Percentiles rank a stretch among this genome's conserved stretches.
Conservation (phyloP, 805 yeast genomes). For the Debaryomyces hansenii region DNA sequence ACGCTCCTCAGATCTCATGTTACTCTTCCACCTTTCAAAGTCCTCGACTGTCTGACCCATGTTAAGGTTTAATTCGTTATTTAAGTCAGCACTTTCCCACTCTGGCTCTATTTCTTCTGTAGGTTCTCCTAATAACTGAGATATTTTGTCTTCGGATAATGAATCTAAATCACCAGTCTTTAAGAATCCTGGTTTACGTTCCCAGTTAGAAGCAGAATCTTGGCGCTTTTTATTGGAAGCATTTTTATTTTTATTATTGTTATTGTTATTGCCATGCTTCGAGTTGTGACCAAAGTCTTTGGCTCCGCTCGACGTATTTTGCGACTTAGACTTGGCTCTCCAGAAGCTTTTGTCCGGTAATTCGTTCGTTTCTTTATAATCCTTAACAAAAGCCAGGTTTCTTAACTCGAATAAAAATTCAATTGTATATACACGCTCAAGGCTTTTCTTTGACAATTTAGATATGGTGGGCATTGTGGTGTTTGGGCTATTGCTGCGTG, state of each 20-base stretch:
- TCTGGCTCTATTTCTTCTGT: constrained; percentile 39
- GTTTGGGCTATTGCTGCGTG: constrained; percentile 1
- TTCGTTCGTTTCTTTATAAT: constrained; percentile 25
- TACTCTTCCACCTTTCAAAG: constrained; percentile 59
- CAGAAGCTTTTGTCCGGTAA: constrained; percentile 53
- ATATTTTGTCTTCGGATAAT: constrained; percentile 31
- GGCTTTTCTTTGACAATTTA: not conserved
- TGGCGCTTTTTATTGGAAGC: constrained; percentile 15
- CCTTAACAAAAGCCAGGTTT: constrained; percentile 34
- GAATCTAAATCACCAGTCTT: constrained; percentile 26
- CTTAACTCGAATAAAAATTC: constrained; percentile 30
- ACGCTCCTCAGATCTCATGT: constrained; percentile 51
- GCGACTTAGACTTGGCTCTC: constrained; percentile 32
- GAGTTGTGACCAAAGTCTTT: constrained; percentile 5
- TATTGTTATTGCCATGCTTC: constrained; percentile 8
- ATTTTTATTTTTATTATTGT: constrained; percentile 15
- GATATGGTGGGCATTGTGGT: not conserved
- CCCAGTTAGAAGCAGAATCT: constrained; percentile 27
- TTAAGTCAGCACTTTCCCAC: constrained; percentile 35
- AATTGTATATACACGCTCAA: constrained; percentile 21
- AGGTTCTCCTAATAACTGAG: constrained; percentile 36
- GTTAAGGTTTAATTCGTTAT: constrained; percentile 22
- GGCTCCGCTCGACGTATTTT: constrained; percentile 6
- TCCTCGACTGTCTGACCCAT: constrained; percentile 57
- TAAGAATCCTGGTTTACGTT: constrained; percentile 23